Evolutionary conservation across 306 rosid genomes (phyloP).

Genomic region (Trifolium pratense): DNA sequence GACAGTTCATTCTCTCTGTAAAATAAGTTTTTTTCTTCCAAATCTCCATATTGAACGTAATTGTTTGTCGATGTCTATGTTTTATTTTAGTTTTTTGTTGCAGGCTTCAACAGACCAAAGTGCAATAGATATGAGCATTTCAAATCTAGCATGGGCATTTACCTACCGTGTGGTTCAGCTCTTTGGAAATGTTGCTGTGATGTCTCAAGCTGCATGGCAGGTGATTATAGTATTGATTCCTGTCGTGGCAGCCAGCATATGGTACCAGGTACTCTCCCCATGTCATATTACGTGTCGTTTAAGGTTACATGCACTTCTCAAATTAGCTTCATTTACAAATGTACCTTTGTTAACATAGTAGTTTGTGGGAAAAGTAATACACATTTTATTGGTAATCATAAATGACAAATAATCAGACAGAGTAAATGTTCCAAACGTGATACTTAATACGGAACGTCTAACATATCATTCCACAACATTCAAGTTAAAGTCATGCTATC

Average conservation of each 20-base stretch:
- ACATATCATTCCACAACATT: no score
- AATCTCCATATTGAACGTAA: background rate
- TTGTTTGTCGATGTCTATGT: slow-evolving; percentile 2
- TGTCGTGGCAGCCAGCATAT: slow-evolving; percentile 49
- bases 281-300: background rate
- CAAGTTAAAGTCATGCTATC: background rate
- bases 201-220: slow-evolving; percentile 54
- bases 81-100: slow-evolving; percentile 3
- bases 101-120: slow-evolving; percentile 59
- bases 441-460: background rate
- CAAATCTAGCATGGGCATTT: slow-evolving; percentile 21
- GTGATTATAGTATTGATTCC: slow-evolving; percentile 51
- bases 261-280: slow-evolving; percentile 45
- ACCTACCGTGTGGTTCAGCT: slow-evolving; percentile 12
- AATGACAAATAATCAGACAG: no score
- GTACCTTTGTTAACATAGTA: background rate
- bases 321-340: background rate
- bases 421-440: no score
- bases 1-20: background rate
- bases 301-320: background rate
- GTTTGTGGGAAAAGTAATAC: no score
- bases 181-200: slow-evolving; percentile 44
- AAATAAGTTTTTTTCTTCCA: background rate
- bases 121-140: slow-evolving; percentile 31
- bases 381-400: no score